Percentiles rank a stretch among this genome's conserved stretches.
These are phyloP conservation scores for Exobasidium rhododendri DNA, from an alignment of 1,284 basidiomycete genomes.

Conservation along the genomic window DNA sequence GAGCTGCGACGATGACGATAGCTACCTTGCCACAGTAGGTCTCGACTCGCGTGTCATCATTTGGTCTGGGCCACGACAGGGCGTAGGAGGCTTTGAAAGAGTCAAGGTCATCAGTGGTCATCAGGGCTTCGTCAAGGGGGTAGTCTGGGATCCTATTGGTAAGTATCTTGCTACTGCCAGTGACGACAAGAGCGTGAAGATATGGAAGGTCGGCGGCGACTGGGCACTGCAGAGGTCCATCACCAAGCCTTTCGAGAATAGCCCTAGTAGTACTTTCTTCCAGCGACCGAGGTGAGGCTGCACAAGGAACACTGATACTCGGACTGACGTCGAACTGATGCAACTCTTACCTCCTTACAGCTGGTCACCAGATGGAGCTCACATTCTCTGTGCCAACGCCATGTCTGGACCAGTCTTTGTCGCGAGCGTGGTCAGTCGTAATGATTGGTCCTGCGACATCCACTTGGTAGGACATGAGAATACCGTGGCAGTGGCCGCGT, in stretches of 20 bases:
- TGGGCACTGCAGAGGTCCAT: conserved; percentile 83
- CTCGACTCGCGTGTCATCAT: conserved; percentile 86
- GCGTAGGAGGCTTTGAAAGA: conserved; percentile 35
- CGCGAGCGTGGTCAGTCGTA: conserved; percentile 85
- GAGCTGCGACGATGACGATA: conserved; percentile 75
- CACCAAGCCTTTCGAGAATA: conserved; percentile 83
- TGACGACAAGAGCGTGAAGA: conserved; percentile 90
- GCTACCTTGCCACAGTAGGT: conserved; percentile 86
- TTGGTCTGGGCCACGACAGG: conserved; percentile 61
- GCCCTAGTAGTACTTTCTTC: conserved; percentile 93
- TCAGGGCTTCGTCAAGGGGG: conserved; percentile 95
- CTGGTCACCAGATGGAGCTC: conserved; percentile 98
- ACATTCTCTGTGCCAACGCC: conserved; percentile 93
- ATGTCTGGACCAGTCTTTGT: conserved; percentile 98
- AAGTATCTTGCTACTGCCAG: conserved; percentile 78
- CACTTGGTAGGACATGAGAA: conserved; percentile 96
- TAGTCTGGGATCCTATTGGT: conserved; percentile 96
- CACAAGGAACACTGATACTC: background rate
- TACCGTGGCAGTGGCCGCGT: conserved; percentile 75
- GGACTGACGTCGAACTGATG: conserved; percentile 9
- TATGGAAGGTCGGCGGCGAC: conserved; percentile 83
- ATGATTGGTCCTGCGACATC: conserved; percentile 57
- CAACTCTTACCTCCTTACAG: conserved; percentile 58
- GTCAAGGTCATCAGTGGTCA: conserved; percentile 80
- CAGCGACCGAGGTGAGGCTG: conserved; percentile 72